Evolutionary conservation across 345 rosid genomes (phyloP).

Genomic region (Syzygium jambos): DNA sequence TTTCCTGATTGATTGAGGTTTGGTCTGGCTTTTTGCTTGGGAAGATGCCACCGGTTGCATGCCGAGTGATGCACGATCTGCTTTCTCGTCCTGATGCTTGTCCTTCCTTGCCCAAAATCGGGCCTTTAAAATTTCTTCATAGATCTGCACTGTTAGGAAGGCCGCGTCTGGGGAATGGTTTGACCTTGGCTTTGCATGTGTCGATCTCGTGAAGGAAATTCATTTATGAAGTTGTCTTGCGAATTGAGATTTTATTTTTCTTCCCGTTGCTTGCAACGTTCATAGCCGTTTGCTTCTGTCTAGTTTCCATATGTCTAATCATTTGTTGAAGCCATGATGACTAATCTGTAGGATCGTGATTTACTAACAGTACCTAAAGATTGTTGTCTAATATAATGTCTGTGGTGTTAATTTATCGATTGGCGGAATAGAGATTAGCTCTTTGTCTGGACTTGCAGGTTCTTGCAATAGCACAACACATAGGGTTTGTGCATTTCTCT

Average conservation of each 20-base stretch:
- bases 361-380: not conserved
- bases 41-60: not conserved
- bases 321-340: not conserved
- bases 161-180: not conserved
- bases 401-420: not conserved
- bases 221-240: not conserved
- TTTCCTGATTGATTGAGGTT: not conserved
- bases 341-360: not conserved
- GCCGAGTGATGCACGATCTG: not conserved
- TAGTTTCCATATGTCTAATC: not conserved
- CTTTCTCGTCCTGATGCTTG: not conserved
- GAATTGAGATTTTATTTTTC: not conserved
- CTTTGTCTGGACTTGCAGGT: not conserved
- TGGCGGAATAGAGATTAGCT: not conserved
- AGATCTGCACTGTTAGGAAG: not conserved
- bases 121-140: not conserved
- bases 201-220: not conserved
- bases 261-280: not conserved
- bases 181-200: not conserved
- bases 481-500: not conserved
- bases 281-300: not conserved
- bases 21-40: not conserved
- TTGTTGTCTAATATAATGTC: not conserved
- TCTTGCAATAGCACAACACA: not conserved
- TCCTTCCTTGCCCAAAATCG: not conserved